Base-by-base conservation (phyloP, 139 green algal genomes). In the Pleodorina starrii region DNA sequence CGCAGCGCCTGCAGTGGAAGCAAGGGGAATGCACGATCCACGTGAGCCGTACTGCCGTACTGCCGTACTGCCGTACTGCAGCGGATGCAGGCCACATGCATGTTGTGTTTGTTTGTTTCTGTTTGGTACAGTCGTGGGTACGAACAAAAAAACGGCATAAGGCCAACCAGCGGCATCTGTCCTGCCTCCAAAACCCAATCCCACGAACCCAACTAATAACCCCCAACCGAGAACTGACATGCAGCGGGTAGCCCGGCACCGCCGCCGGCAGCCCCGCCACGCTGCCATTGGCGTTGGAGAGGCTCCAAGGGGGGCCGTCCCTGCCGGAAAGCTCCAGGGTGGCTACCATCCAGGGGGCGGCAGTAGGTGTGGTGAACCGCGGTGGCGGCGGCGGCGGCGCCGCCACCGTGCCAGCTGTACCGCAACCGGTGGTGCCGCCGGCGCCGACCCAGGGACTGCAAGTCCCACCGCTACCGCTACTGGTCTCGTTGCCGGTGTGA, bases 231-330 rank as follows among this genome's bases (percentile, higher is more conserved):
- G n/a, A n/a, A n/a, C n/a, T n/a, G n/a, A n/a, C n/a, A n/a, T n/a
- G n/a, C n/a, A 87, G 81, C 35, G 81, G 16, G 42, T 87, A 87
- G 21, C 81, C 81, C 5, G 81, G 81, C 63, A 87, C 63, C 43
- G 29, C 16, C 16, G 43, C 43, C 23, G 43, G 19, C 43, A 87
- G 60, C 4, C 43, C 63, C 27, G 29, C n/a, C 6, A 87, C 5
- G 59, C 60, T 79, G 59, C 60, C 81, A 60, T 87, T 87, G n/a
- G 81, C 81, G 63, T 87, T 87, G 0, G n/a, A 50, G 23, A 87
- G 60, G 19, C 27, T 36, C 81, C 81, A 87, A 42, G 17, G 27
- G 35, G 78, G 78, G 5, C 78, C 78, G 36, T 5, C 6, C 2
- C 51, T 35, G 23, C 78, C 78, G 46, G 78, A 85, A 2, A 85